Conservation (phyloP, 345 rosid species). For the Hypericum androsaemum region DNA sequence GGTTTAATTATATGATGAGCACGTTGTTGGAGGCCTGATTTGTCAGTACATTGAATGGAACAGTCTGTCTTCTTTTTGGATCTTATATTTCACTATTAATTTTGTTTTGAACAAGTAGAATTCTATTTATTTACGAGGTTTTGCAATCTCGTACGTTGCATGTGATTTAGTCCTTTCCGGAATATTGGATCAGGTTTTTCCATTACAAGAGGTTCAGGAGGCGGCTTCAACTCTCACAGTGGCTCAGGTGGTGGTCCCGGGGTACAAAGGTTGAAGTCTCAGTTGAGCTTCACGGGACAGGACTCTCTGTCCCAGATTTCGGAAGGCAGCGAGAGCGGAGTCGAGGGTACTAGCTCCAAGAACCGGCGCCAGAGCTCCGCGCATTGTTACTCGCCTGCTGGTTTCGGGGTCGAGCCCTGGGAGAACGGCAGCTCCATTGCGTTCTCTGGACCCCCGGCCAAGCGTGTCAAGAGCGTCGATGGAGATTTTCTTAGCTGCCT, state of each 20-base stretch:
- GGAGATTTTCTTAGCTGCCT: conserved; percentile 48
- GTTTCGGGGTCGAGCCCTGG: conserved; percentile 74
- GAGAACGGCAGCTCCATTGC: conserved; percentile 53
- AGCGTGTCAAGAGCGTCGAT: conserved; percentile 49
- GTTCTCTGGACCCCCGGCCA: conserved; percentile 55
- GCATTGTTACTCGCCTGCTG: conserved; percentile 35
- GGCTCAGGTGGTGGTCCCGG: conserved; percentile 26
- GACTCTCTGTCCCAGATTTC: conserved; percentile 66
- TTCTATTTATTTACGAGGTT: too few species aligned
- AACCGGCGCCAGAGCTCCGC: conserved; percentile 29
- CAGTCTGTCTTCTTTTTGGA: too few species aligned
- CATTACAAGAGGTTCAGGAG: conserved; percentile 38
- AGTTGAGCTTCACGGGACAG: conserved; percentile 67
- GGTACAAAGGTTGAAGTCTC: conserved; percentile 57
- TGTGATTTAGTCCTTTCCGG: background rate
- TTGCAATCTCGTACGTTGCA: background rate
- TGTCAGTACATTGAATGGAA: too few species aligned
- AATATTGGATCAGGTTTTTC: conserved; percentile 44
- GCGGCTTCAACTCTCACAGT: conserved; percentile 36
- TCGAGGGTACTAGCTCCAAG: conserved; percentile 42
- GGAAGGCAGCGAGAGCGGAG: conserved; percentile 48
- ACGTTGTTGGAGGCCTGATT: too few species aligned
- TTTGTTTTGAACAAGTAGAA: too few species aligned
- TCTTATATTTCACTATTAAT: too few species aligned
- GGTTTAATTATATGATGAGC: too few species aligned